phyloP scores from a whole-genome alignment of 306 rosid species.

The Trichosanthes cucumerina region DNA sequence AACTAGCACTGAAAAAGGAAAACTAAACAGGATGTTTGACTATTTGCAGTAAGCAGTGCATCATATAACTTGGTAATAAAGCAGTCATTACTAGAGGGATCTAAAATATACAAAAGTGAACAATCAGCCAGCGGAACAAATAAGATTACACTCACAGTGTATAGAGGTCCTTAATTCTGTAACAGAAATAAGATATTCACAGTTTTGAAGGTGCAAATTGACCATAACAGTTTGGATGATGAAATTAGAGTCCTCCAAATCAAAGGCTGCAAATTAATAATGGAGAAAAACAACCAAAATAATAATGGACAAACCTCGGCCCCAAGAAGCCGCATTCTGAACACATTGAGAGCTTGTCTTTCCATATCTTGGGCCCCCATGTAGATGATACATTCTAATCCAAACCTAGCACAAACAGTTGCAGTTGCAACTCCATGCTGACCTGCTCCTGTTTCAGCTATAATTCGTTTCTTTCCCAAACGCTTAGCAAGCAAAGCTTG shows the following conservation, averaged over 20 bases:
- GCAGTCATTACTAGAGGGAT: background rate
- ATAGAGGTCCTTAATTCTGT: too few relatives aligned
- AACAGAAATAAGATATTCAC: too few relatives aligned
- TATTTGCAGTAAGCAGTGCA: background rate
- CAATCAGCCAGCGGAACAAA: background rate
- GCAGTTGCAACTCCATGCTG: constrained; percentile 99
- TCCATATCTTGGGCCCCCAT: constrained; percentile 99
- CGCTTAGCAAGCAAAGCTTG: constrained; percentile 91
- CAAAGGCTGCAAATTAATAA: background rate
- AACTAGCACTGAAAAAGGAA: background rate
- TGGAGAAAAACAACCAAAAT: background rate
- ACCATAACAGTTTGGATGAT: background rate
- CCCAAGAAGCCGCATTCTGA: constrained; percentile 94
- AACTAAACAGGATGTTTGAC: background rate
- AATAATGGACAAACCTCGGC: constrained; percentile 64
- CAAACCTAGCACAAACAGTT: constrained; percentile 92
- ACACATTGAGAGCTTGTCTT: constrained; percentile 89
- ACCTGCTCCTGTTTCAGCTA: constrained; percentile 98
- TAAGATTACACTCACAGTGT: too few relatives aligned
- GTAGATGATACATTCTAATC: constrained; percentile 72
- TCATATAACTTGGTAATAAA: background rate
- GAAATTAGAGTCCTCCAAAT: background rate
- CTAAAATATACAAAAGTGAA: background rate
- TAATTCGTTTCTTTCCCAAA: constrained; percentile 75
- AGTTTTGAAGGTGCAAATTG: too few relatives aligned